Base-by-base conservation (phyloP, 1,284 basidiomycete species). In the Gomphus bonarii region DNA sequence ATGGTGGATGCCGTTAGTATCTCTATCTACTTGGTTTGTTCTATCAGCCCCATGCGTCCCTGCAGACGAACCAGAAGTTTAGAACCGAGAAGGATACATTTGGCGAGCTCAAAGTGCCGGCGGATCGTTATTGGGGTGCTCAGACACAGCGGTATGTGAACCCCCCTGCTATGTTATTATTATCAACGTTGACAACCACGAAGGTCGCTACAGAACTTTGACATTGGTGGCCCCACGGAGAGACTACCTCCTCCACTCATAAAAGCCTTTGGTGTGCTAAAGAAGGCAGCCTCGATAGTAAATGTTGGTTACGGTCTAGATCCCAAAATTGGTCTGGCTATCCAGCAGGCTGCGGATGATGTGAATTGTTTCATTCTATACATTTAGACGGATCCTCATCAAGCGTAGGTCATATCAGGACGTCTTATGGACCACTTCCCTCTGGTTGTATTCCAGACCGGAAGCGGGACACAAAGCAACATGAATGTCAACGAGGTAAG, bases 401-500 rank as follows among this genome's bases (percentile, higher is more conserved):
- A 46, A 9, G 2, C 44, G 16, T 63, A 92, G 86, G 95, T 99
- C 66, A 98, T 99, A 70, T 88, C 89, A 54, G 95, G 95, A 60
- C 92, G 95, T 72, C 82, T 99, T 60, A 79, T 86, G 42, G 92
- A 93, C 63, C 90, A 99, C 73, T 99, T 99, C 77, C 97, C 97
- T 28, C 77, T 99, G 40, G 97, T 99, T 58, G 95, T 99, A 51
- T 99, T 97, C 82, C 97, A 99, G 75, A 99, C 97, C 50, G 97
- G 97, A 59, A 97, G 92, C 59, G 97, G 97, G 53, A 99, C 97
- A 3, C 97, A 99, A 74, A 95, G 91, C 70, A 99, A 99, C 79
- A 99, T 99, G 97, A 99, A 99, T 73, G 91, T 84, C 61, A 99
- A 99, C 72, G 97, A 99, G 82, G 89, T 85, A 59, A 48, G 62